Evolutionary conservation across 2,329 filamentous ascomycete genomes (phyloP).

Genomic region (Periglandula ipomoeae): DNA sequence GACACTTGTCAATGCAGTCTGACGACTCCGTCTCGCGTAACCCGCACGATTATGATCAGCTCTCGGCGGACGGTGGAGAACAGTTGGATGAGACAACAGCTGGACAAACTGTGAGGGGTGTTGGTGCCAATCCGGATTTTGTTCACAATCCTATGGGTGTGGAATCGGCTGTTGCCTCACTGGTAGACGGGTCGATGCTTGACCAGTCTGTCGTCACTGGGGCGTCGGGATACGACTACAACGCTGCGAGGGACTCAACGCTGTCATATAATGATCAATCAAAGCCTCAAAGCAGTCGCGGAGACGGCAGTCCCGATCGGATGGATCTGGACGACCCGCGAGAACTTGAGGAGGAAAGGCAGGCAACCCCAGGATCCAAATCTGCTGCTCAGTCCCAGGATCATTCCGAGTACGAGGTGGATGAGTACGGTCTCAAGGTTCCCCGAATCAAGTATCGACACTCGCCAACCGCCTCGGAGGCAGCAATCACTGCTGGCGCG

Average conservation of each 20-base stretch:
- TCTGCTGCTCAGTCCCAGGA: constrained; percentile 34
- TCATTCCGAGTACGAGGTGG: constrained; percentile 47
- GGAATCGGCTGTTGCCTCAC: constrained; percentile 83
- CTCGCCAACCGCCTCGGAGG: constrained; percentile 48
- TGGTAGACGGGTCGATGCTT: constrained; percentile 65
- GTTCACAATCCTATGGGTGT: constrained; percentile 64
- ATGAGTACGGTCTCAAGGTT: constrained; percentile 49
- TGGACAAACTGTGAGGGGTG: constrained; percentile 60
- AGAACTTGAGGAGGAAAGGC: constrained; percentile 29
- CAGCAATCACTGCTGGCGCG: constrained; percentile 48
- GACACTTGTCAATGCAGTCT: constrained; percentile 26
- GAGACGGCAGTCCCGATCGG: constrained; percentile 30
- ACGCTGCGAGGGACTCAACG: constrained; percentile 27
- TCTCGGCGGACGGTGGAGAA: constrained; percentile 44
- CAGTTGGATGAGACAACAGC: constrained; percentile 51
- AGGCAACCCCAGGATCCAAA: constrained; percentile 28
- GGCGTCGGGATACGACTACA: constrained; percentile 43
- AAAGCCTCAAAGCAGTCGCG: constrained; percentile 24
- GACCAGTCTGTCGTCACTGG: constrained; percentile 60
- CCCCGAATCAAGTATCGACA: constrained; percentile 33
- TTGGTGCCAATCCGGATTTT: constrained; percentile 67
- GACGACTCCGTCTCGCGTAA: constrained; percentile 29
- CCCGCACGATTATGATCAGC: constrained; percentile 43
- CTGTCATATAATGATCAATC: constrained; percentile 24
- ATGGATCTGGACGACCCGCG: constrained; percentile 29